phyloP scores from a whole-genome alignment of 208 protist genomes.

The Trichomonas vaginalis region DNA sequence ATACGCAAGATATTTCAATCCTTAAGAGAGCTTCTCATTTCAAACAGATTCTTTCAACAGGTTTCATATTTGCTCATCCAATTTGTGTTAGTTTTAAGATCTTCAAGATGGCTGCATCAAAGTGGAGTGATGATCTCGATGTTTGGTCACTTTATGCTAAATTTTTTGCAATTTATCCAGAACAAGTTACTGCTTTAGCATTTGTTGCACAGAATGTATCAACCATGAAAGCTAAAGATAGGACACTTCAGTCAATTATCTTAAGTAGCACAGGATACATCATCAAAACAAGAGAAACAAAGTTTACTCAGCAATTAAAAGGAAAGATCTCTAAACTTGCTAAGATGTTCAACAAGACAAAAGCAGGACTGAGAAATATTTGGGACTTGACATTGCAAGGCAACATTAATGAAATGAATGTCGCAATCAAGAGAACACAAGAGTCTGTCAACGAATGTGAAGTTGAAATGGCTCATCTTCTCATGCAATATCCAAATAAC shows the following conservation, averaged over 20 bases:
- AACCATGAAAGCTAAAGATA: background rate
- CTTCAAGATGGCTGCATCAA: background rate
- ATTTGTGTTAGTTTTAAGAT: background rate
- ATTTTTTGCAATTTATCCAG: background rate
- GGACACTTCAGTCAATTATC: background rate
- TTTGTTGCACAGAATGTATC: background rate
- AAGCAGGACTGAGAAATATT: background rate
- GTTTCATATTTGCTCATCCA: background rate
- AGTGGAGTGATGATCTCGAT: background rate
- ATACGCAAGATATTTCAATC: background rate
- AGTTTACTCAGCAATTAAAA: background rate
- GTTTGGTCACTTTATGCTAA: background rate
- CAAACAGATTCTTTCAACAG: background rate
- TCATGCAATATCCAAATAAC: background rate
- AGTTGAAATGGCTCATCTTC: background rate
- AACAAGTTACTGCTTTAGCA: background rate
- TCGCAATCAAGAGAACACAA: background rate
- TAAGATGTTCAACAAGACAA: background rate
- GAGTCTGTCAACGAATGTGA: background rate
- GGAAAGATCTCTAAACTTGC: background rate
- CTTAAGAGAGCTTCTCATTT: background rate
- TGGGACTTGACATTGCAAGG: background rate
- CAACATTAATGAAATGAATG: background rate
- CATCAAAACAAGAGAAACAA: background rate
- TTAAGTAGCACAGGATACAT: background rate